A percentile compares a stretch with the other conserved stretches of the same genome.
phyloP scores from a whole-genome alignment of 192 early-diverging fungal species.

The Jimgerdemannia lactiflua region DNA sequence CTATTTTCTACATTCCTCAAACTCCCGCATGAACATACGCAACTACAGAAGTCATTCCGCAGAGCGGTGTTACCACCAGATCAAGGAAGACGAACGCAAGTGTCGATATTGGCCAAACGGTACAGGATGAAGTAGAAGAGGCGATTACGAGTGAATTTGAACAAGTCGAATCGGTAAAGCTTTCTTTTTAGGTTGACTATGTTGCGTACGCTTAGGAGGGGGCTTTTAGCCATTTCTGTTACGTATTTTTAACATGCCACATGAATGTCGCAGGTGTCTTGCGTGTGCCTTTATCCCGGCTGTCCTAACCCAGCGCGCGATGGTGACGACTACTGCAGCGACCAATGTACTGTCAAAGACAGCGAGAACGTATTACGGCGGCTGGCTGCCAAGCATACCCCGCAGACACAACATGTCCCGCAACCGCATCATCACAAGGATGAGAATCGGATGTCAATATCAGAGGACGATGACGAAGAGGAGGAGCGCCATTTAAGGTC shows the following conservation, averaged over 20 bases:
- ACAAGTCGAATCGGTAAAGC: background rate
- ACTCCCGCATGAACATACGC: background rate
- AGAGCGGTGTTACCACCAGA: background rate
- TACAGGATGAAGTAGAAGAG: background rate
- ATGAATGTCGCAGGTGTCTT: background rate
- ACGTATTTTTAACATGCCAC: background rate
- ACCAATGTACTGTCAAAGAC: conserved; percentile 39
- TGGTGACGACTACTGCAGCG: conserved; percentile 41
- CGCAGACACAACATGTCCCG: background rate
- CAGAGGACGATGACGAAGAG: conserved; percentile 9
- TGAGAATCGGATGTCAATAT: background rate
- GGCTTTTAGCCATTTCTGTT: background rate
- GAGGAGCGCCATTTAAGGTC: background rate
- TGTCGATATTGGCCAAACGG: background rate
- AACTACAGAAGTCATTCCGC: background rate
- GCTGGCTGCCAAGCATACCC: conserved; percentile 22
- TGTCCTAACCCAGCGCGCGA: background rate
- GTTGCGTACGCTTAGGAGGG: background rate
- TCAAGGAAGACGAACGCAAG: background rate
- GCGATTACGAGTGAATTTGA: background rate
- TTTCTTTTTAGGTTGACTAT: background rate
- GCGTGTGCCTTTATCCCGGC: background rate
- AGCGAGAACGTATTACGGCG: conserved; percentile 32
- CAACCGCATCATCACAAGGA: background rate
- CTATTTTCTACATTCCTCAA: background rate